Percentiles rank a stretch among this genome's conserved stretches.
Conservation (phyloP, 2,329 filamentous ascomycete species). For the Colletotrichum sp. region DNA sequence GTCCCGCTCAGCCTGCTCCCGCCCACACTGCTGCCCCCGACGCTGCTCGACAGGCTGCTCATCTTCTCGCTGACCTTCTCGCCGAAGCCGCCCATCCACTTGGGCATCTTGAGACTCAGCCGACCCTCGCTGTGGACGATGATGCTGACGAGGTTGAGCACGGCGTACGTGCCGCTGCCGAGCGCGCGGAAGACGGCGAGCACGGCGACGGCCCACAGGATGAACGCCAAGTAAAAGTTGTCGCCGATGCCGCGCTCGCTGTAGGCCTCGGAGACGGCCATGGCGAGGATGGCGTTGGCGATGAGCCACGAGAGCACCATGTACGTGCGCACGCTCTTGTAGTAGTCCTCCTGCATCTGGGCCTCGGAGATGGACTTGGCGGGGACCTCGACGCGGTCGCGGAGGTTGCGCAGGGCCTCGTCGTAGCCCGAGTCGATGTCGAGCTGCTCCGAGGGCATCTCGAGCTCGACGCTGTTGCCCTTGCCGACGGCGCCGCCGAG, state of each 20-base stretch:
- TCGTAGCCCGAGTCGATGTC: slow-evolving; percentile 99
- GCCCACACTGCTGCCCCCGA: slow-evolving; percentile 34
- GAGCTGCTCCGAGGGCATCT: slow-evolving; percentile 97
- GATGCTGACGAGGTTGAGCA: slow-evolving; percentile 84
- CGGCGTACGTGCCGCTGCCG: slow-evolving; percentile 79
- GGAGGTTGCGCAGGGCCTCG: slow-evolving; percentile 92
- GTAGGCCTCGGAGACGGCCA: slow-evolving; percentile 91
- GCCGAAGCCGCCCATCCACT: slow-evolving; percentile 53
- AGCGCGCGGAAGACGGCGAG: slow-evolving; percentile 88
- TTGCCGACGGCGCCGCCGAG: slow-evolving; percentile 84
- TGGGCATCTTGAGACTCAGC: slow-evolving; percentile 59
- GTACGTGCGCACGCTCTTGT: slow-evolving; percentile 95
- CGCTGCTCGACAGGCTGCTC: slow-evolving; percentile 53
- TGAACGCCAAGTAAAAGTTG: slow-evolving; percentile 92
- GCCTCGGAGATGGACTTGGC: slow-evolving; percentile 66
- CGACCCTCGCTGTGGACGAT: slow-evolving; percentile 84
- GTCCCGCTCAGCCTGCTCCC: slow-evolving; percentile 26
- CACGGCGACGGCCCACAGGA: slow-evolving; percentile 88
- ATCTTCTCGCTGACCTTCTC: slow-evolving; percentile 52
- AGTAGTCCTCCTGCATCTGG: slow-evolving; percentile 97
- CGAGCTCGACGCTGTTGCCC: slow-evolving; percentile 82
- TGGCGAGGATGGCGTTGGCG: slow-evolving; percentile 88
- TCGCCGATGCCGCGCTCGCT: slow-evolving; percentile 71
- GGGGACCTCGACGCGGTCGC: slow-evolving; percentile 87
- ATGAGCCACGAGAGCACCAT: slow-evolving; percentile 97